A percentile compares a stretch with the other conserved stretches of the same genome.
Conservation (phyloP, 2,329 filamentous ascomycete genomes). For the Diaporthe vaccinii region DNA sequence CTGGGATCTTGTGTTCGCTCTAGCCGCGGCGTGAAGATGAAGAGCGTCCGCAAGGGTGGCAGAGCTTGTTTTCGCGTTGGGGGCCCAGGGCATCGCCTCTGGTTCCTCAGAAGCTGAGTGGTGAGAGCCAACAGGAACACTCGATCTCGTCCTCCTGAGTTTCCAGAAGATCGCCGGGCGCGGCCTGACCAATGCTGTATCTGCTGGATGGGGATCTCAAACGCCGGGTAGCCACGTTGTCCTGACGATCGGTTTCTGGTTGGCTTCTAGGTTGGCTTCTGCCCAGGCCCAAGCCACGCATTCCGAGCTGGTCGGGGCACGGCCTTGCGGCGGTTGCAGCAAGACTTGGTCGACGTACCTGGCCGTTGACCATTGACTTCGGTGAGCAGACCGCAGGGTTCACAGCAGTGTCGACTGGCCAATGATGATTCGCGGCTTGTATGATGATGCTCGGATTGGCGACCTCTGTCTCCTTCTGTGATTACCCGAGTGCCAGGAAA, state of each 20-base stretch:
- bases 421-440: neutral
- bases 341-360: neutral
- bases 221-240: slow-evolving; percentile 1
- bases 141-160: neutral
- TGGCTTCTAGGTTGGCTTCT: neutral
- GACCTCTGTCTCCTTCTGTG: neutral
- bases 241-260: slow-evolving; percentile 3
- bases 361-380: slow-evolving; percentile 23
- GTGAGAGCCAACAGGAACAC: slow-evolving; percentile 1
- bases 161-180: neutral
- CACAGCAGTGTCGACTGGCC: neutral
- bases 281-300: slow-evolving; percentile 13
- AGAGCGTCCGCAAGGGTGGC: neutral
- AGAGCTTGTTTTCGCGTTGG: neutral
- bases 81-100: neutral
- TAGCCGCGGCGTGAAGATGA: neutral
- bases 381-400: slow-evolving; percentile 22
- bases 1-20: neutral
- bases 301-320: neutral
- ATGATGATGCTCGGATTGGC: slow-evolving; percentile 13
- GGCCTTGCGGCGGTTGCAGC: neutral
- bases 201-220: neutral
- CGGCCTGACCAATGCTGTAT: neutral
- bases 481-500: slow-evolving; percentile 11
- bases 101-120: neutral